Conservation (phyloP, 768 basidiomycete species). For the Boletus huronensis region DNA sequence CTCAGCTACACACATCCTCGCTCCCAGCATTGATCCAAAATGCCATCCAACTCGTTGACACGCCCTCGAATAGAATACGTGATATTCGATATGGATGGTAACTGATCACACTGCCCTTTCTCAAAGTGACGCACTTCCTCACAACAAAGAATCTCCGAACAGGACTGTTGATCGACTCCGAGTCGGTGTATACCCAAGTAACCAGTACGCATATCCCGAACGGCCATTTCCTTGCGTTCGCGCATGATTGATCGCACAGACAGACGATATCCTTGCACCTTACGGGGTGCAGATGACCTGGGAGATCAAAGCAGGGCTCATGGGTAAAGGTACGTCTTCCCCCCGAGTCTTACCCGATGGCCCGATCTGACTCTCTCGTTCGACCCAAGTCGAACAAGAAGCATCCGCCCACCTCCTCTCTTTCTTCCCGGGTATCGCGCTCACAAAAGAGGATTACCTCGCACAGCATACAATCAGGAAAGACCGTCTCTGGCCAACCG, state of each 20-base stretch:
- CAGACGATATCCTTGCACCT: slow-evolving; percentile 68
- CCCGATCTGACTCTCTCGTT: not conserved
- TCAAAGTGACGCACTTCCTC: not conserved
- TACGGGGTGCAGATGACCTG: slow-evolving; percentile 81
- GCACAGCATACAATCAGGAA: slow-evolving; percentile 52
- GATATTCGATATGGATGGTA: slow-evolving; percentile 74
- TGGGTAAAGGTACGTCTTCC: slow-evolving; percentile 68
- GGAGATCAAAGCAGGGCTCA: slow-evolving; percentile 85
- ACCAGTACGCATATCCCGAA: slow-evolving; percentile 52
- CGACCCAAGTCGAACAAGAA: slow-evolving; percentile 53
- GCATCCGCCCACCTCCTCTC: slow-evolving; percentile 68
- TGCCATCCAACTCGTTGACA: slow-evolving; percentile 6
- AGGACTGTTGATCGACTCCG: slow-evolving; percentile 78
- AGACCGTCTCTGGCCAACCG: slow-evolving; percentile 65
- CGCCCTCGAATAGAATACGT: slow-evolving; percentile 50
- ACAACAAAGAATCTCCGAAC: slow-evolving; percentile 7
- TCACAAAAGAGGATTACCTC: slow-evolving; percentile 61
- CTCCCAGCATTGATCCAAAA: not conserved
- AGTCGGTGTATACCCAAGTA: slow-evolving; percentile 71
- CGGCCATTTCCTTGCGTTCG: not conserved
- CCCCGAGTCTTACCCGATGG: not conserved
- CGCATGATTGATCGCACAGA: not conserved
- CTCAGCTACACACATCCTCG: no score
- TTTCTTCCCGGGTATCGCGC: slow-evolving; percentile 69
- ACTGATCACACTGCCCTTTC: not conserved